phyloP scores from a whole-genome alignment of 2,329 filamentous ascomycete species.

The Cordyceps militaris region DNA sequence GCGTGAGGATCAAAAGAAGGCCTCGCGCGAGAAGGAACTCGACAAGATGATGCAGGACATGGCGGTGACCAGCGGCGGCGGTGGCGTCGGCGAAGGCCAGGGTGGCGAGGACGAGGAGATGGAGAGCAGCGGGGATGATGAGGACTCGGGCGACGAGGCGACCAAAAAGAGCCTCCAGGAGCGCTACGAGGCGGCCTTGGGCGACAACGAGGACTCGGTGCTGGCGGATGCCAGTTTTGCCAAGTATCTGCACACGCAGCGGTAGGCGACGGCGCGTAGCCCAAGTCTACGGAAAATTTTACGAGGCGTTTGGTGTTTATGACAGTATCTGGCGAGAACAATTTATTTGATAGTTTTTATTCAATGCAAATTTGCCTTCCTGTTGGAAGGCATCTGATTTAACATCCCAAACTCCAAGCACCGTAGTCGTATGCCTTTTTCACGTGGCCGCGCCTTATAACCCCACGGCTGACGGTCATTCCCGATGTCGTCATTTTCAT shows the following conservation, averaged over 20 bases:
- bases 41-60: conserved; percentile 95
- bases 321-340: background rate
- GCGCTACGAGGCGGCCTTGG: conserved; percentile 70
- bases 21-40: conserved; percentile 69
- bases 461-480: too few relatives aligned
- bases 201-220: conserved; percentile 46
- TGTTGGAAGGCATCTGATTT: background rate
- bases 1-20: conserved; percentile 67
- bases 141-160: conserved; percentile 51
- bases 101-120: conserved; percentile 43
- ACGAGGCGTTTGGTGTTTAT: conserved; percentile 19
- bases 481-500: background rate
- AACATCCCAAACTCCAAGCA: conserved; percentile 11
- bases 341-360: background rate
- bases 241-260: conserved; percentile 48
- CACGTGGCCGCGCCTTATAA: background rate
- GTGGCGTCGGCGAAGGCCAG: conserved; percentile 34
- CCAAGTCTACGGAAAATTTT: background rate
- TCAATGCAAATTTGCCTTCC: background rate
- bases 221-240: conserved; percentile 54
- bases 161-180: conserved; percentile 62
- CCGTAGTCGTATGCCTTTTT: background rate
- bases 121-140: conserved; percentile 52
- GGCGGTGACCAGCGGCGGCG: conserved; percentile 43
- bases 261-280: conserved; percentile 14